phyloP scores from a whole-genome alignment of 495 filamentous ascomycete genomes.

The Echria macrotheca region DNA sequence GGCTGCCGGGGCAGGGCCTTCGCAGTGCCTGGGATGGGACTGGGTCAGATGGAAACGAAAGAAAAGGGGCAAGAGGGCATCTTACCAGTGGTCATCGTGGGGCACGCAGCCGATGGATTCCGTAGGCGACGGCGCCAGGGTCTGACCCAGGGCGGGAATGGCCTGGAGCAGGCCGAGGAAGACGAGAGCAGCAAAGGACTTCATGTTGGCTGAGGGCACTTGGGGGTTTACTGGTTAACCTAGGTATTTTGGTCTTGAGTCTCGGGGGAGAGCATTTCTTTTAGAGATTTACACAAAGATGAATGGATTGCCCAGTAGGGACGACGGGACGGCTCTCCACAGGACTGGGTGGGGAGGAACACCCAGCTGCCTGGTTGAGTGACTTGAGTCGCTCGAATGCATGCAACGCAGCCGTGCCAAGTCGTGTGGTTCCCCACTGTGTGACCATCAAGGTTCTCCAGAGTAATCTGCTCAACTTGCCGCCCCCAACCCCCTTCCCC shows the following conservation, averaged over 20 bases:
- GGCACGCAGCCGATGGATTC: background rate
- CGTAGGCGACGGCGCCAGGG: background rate
- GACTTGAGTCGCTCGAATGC: background rate
- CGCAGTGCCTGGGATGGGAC: background rate
- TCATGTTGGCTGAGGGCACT: too few species aligned
- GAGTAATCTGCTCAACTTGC: background rate
- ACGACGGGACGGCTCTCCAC: background rate
- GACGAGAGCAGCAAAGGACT: background rate
- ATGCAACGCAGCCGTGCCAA: background rate
- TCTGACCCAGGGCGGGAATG: background rate
- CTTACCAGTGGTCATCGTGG: background rate
- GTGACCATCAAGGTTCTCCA: background rate
- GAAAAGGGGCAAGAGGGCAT: background rate
- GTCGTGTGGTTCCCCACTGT: background rate
- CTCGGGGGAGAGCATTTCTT: background rate
- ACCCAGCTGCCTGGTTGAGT: background rate
- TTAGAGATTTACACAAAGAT: background rate
- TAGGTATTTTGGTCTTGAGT: too few species aligned
- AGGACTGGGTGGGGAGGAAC: background rate
- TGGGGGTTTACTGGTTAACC: too few species aligned
- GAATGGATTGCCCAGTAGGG: background rate
- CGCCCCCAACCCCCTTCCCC: background rate
- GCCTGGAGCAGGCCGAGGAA: background rate
- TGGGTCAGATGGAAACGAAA: background rate
- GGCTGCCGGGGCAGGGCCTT: background rate